Evolutionary conservation across 495 filamentous ascomycete genomes (phyloP), one percentile per base, ranked within the genome.

Genomic region (Podospora pseudocomata): DNA sequence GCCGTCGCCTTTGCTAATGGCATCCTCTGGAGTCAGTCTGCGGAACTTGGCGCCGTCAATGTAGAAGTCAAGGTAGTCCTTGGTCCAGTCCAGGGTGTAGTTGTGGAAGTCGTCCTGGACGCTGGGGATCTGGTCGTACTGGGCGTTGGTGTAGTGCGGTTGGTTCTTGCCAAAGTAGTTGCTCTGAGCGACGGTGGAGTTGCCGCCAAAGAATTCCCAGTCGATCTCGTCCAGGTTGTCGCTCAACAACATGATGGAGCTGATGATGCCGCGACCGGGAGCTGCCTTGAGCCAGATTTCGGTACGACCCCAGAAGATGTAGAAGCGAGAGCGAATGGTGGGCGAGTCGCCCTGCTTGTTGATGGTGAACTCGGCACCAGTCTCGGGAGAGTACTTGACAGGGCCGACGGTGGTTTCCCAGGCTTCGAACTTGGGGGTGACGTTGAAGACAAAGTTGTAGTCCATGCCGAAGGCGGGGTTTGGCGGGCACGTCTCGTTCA

Each of bases 201-300:
- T 87, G 32, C 84, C 87, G 60, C 92, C 91, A 20, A 92, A 84
- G 81, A 91, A 94, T 75, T 94, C 93, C 89, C 90, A 94, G 77
- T 96, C 93, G 66, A 97, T 90, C 75, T 97, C 93, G 74, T 97
- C 93, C 20, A 96, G 82, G 71, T 91, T 88, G 71, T 96, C 93
- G 39, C 91, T 93, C 72, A 92, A 86, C 72, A 94, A 82, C 55
- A 96, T 92, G 64, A 93, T 87, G 66, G 89, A 92, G 79, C 90
- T 93, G 75, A 96, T 87, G 68, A 97, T 88, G 68, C 93, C 93
- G 18, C 79, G 81, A 20, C 93, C 93, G 5, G 80, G 79, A 7
- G 93, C 87, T 11, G 90, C 87, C 80, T 93, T 89, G 83, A 93
- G 85, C 65, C 80, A 81, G 54, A 94, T 86, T 71, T 90, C 88